Base-by-base conservation (phyloP, 1,284 basidiomycete species). In the Hymenochaete sp. region DNA sequence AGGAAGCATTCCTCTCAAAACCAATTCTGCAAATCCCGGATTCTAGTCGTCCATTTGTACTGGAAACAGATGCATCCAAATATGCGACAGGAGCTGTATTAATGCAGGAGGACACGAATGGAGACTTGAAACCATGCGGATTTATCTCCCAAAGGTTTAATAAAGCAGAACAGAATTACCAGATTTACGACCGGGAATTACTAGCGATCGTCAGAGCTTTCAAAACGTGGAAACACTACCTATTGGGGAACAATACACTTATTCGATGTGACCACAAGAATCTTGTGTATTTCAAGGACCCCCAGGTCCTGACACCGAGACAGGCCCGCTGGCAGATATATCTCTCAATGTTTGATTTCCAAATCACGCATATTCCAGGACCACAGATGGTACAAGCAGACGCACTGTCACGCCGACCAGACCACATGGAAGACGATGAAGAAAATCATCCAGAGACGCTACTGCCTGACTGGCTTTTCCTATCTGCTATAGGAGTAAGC, bases 311-410 rank as follows among this genome's bases (percentile, higher is more conserved):
- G 1, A 37, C 14, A 2, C 4, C n/a, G 10, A 1, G 40, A 9
- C 68, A 75, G 53, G 67, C 64, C 0, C 48, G 65, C 2, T 77
- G 70, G 73, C 53, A 54, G 0, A 43, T 61, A 0, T 44, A 57
- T 16, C 53, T 76, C 0, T 39, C 60, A 0, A 32, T 60, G 4
- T 72, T 60, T 51, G 48, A 68, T 35, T 68, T 68, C 48, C 45
- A 43, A 0, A 56, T 76, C 1, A 37, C 45, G 3, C 60, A 63
- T 44, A 38, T 52, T 5, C 55, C 59, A 2, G 60, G 61, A 19
- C 45, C 45, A 10, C 54, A 50, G 6, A n/a, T n/a, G n/a, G 47
- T 29, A 0, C 55, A 60, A 29, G 55, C 63, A 1, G 62, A 66
- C 39, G 54, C 59, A 4, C 48, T 66, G 8, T 58, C 62, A 1